phyloP scores from a whole-genome alignment of 495 filamentous ascomycete species.

The Aspergillus nidulans region DNA sequence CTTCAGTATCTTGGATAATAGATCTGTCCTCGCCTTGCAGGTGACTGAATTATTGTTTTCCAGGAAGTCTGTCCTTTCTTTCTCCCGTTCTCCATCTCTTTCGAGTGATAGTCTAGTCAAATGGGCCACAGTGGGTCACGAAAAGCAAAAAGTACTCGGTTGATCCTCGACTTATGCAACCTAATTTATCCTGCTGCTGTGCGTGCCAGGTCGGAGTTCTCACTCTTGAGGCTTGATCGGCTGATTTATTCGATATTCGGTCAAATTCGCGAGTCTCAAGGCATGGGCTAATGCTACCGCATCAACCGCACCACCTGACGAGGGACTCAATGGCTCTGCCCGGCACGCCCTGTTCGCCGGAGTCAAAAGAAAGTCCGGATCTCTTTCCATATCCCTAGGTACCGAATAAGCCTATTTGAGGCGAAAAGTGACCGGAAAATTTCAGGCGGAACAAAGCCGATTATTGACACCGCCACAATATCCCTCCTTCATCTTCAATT shows the following conservation, averaged over 20 bases:
- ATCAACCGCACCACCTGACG: background rate
- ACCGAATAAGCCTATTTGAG: background rate
- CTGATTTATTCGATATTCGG: background rate
- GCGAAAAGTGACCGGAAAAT: background rate
- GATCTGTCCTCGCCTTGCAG: background rate
- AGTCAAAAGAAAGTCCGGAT: background rate
- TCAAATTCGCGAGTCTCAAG: background rate
- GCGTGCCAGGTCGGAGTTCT: background rate
- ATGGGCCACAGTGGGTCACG: background rate
- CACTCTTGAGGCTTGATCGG: background rate
- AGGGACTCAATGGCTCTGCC: background rate
- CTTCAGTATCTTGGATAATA: background rate
- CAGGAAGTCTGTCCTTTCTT: background rate
- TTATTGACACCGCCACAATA: background rate
- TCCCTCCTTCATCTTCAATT: background rate
- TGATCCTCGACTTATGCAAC: constrained; percentile 18
- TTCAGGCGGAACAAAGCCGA: background rate
- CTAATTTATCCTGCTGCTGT: constrained; percentile 10
- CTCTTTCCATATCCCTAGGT: background rate
- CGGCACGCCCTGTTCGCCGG: background rate
- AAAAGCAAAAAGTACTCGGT: constrained; percentile 12
- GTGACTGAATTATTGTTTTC: background rate
- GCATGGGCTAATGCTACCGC: background rate
- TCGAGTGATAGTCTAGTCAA: background rate
- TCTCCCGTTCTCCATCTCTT: background rate